Percentiles rank a stretch among this genome's conserved stretches.
Conservation (phyloP, 345 rosid species). For the Isatis tinctoria region DNA sequence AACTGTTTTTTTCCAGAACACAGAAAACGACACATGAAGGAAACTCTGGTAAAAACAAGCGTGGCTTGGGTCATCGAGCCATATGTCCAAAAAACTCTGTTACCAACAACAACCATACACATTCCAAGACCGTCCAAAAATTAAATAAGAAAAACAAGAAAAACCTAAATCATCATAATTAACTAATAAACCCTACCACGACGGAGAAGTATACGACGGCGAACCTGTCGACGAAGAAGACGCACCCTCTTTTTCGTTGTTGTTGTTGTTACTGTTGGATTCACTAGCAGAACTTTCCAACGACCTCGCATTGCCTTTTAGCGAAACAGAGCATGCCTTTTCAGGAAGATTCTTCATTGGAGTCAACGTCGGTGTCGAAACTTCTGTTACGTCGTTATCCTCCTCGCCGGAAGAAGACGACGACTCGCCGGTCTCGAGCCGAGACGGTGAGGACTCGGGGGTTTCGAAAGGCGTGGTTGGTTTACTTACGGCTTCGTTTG, state of each 20-base stretch:
- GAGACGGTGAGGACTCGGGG: constrained; percentile 77
- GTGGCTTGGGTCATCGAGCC: constrained; percentile 34
- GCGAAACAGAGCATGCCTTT: constrained; percentile 69
- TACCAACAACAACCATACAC: constrained; percentile 22
- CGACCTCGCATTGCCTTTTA: constrained; percentile 45
- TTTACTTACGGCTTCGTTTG: constrained; percentile 38
- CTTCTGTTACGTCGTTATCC: constrained; percentile 31
- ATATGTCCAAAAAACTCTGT: constrained; percentile 11
- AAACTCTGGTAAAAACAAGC: constrained; percentile 26
- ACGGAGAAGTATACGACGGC: constrained; percentile 74
- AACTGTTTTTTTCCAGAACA: constrained; percentile 2
- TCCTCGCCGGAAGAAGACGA: constrained; percentile 34
- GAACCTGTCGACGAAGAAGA: constrained; percentile 69
- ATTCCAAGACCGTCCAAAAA: constrained; percentile 21
- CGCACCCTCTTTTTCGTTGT: constrained; percentile 37
- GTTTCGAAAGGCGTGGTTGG: constrained; percentile 70
- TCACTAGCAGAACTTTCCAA: constrained; percentile 53
- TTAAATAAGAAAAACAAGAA: neutral
- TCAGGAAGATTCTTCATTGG: constrained; percentile 87
- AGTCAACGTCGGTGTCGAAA: constrained; percentile 65
- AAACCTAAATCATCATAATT: neutral
- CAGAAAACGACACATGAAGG: constrained; percentile 28
- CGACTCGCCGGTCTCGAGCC: constrained; percentile 43
- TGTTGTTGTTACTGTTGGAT: constrained; percentile 32
- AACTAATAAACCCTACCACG: constrained; percentile 47